Base-by-base conservation (phyloP, 2,329 filamentous ascomycete species). In the Endocalyx cinctus region DNA sequence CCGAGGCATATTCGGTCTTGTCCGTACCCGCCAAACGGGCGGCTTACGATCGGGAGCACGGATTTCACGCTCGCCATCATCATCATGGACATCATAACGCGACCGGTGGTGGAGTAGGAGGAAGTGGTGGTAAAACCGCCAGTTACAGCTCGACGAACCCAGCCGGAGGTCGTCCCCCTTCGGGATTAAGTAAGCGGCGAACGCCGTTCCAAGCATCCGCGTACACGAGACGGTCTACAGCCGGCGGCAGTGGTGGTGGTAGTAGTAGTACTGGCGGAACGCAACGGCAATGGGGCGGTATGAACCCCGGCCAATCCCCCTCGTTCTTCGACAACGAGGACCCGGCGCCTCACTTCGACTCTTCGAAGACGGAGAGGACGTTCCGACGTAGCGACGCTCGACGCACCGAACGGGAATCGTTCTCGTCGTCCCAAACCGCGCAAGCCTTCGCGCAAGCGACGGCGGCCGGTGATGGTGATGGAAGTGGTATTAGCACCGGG, bases 291-390 rank as follows among this genome's bases (percentile, higher is more conserved):
- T 23, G n/a, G 8, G 8, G 8, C 13, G 80, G 81, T 1, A 82
- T 82, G 67, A 77, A 77, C 0, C 69, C 70, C 3, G 80, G 77
- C 1, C 70, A 74, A 36, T 62, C 69, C 25, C 66, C 69, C 5
- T 72, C 63, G 43, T 50, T 55, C 2, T 38, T 57, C 32, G 58
- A 66, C 19, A 66, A 76, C 35, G 69, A 79, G 20, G 32, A 37
- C 17, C 77, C 79, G 45, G n/a, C n/a, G n/a, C n/a, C n/a, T n/a
- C 85, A 95, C 63, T 98, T 95, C 48, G 82, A 97, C 62, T 74
- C 75, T 25, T 67, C 64, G 26, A 70, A 73, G 8, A 89, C 95
- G 60, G 77, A 79, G 48, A 70, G 77, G 41, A 94, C 87, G 38
- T 87, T 94, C 43, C 68, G 73, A 31, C 66, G 72, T 20, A 70